Base-by-base conservation (phyloP, 2,329 filamentous ascomycete species). In the Paraconiothyrium sp. region DNA sequence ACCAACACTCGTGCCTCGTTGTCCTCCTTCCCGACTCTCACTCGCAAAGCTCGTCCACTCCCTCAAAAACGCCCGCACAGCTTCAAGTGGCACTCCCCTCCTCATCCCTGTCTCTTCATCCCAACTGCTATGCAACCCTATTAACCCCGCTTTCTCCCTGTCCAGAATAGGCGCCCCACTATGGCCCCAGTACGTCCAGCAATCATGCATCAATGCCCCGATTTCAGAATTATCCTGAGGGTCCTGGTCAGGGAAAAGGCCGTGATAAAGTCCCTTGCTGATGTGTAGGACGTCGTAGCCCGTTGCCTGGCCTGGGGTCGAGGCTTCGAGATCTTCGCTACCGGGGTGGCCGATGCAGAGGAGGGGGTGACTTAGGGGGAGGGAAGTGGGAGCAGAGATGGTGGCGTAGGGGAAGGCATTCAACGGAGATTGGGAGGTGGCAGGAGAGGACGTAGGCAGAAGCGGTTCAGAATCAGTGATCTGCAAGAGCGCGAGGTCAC, bases 131-230 rank as follows among this genome's bases (percentile, higher is more conserved):
- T 87, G 84, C 62, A 87, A 61, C 1, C 84, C 84, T 0, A 86
- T 72, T 58, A 87, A 66, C 10, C 30, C 66, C 0, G 82, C 82
- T 13, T 73, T 75, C n/a, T 62, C 68, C 34, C 62, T 57, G 16
- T 79, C 69, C n/a, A 86, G 63, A 16, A 87, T 69, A 1, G 83
- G 83, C 5, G 84, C 84, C 3, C 84, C 84, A 24, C 81, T 84
- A 68, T 86, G 84, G 1, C 84, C 84, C 85, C 84, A 86, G 69
- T 86, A 87, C 1, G 84, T 86, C 84, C 84, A 87, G 59, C 82
- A 84, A 66, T 83, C 81, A 68, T 87, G 85, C 78, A 79, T 83
- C 65, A 86, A 64, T 0, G 80, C 80, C 1, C 84, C 84, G 57
- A 87, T 86, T 27, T 84, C 82, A 1, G 77, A 78, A 63, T 86